Evolutionary conservation across 805 yeast genomes (phyloP).

Genomic region (Wickerhamomyces pijperi): DNA sequence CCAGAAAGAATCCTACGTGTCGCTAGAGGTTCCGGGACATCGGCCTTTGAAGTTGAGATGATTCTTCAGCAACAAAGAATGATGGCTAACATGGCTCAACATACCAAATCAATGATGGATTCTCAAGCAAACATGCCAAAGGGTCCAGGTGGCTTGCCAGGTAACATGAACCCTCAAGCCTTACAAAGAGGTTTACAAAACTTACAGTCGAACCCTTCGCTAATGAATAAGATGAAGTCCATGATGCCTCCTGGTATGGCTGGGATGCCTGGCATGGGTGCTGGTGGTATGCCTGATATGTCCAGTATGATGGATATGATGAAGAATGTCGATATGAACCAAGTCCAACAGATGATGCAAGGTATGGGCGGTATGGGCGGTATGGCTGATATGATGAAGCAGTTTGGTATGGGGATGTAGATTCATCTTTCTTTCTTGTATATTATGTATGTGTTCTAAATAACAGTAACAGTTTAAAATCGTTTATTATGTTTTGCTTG

Average conservation of each 20-base stretch:
- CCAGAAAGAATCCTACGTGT: constrained; percentile 84
- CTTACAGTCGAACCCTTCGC: constrained; percentile 59
- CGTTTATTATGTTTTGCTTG: no score
- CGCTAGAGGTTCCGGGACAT: constrained; percentile 89
- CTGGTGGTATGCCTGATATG: constrained; percentile 47
- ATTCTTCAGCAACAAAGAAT: constrained; percentile 81
- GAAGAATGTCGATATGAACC: constrained; percentile 23
- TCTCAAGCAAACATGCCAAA: constrained; percentile 35
- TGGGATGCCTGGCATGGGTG: constrained; percentile 25
- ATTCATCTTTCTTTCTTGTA: no score
- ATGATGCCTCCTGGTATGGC: constrained; percentile 40
- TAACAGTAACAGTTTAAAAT: no score
- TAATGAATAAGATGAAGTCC: constrained; percentile 64
- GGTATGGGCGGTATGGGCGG: constrained; percentile 30
- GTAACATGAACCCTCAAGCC: constrained; percentile 18
- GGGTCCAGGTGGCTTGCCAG: constrained; percentile 24
- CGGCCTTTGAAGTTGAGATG: constrained; percentile 88
- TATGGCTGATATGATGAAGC: constrained; percentile 28
- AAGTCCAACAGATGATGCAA: constrained; percentile 40
- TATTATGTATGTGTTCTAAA: no score
- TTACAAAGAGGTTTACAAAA: constrained; percentile 46
- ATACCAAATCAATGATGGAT: constrained; percentile 42
- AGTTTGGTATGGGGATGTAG: constrained; percentile 26
- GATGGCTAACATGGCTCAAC: constrained; percentile 90
- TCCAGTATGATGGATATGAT: constrained; percentile 51